A percentile compares a stretch with the other conserved stretches of the same genome.
These are phyloP conservation scores for Kluyveromyces sp. DNA, from an alignment of 1,139 yeast genomes.

Conservation along the genomic window DNA sequence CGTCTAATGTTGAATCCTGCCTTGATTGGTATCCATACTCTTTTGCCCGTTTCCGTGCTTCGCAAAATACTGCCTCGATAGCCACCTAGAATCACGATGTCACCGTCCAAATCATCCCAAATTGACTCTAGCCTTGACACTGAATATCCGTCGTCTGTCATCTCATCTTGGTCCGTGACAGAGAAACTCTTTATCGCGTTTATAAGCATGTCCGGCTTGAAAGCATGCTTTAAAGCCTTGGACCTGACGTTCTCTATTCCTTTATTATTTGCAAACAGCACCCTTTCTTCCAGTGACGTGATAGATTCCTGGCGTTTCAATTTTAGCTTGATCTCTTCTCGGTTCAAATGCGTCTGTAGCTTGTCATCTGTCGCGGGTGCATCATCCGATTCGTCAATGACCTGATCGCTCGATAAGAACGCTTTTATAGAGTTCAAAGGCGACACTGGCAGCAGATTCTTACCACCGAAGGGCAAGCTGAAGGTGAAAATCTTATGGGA, in stretches of 20 bases:
- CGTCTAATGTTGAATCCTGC: slow-evolving; percentile 74
- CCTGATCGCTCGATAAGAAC: slow-evolving; percentile 21
- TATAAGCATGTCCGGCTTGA: slow-evolving; percentile 41
- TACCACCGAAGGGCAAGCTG: slow-evolving; percentile 40
- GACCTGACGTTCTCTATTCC: slow-evolving; percentile 61
- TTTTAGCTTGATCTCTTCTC: slow-evolving; percentile 39
- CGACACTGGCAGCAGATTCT: slow-evolving; percentile 21
- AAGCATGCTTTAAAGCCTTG: slow-evolving; percentile 58
- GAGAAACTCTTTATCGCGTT: slow-evolving; percentile 19
- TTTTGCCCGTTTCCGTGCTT: slow-evolving; percentile 53
- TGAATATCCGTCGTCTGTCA: slow-evolving; percentile 28
- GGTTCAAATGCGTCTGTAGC: slow-evolving; percentile 22
- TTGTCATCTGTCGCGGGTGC: slow-evolving; percentile 16
- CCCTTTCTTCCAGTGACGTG: slow-evolving; percentile 58
- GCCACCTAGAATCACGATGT: slow-evolving; percentile 76
- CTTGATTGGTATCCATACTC: slow-evolving; percentile 82
- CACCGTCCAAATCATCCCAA: slow-evolving; percentile 57
- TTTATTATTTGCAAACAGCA: slow-evolving; percentile 46
- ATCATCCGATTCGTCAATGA: slow-evolving; percentile 31
- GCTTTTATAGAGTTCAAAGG: slow-evolving; percentile 20
- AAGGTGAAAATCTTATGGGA: slow-evolving; percentile 38
- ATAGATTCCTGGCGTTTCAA: slow-evolving; percentile 52
- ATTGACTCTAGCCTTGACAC: slow-evolving; percentile 32
- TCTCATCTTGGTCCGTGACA: slow-evolving; percentile 16
- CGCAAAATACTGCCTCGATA: slow-evolving; percentile 79